phyloP scores from a whole-genome alignment of 139 green algal genomes.

The Coelastrella sp. region DNA sequence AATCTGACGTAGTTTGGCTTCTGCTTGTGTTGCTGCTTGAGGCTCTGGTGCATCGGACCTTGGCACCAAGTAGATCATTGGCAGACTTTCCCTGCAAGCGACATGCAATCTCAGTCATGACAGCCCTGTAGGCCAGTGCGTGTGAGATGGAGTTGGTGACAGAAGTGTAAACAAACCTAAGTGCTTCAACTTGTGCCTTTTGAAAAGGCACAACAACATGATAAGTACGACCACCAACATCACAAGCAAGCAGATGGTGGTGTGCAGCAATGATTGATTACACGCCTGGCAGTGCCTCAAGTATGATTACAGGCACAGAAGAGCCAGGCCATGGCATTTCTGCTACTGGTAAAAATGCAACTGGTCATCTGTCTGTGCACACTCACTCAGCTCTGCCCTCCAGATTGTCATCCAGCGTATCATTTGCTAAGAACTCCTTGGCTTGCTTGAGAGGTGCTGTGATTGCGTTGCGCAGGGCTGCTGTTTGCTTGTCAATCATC shows the following conservation, averaged over 20 bases:
- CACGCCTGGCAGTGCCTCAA: too few species aligned
- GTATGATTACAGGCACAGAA: neutral
- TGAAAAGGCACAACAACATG: too few species aligned
- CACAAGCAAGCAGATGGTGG: too few species aligned
- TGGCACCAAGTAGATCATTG: neutral
- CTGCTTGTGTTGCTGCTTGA: too few species aligned
- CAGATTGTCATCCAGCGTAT: neutral
- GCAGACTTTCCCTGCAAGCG: neutral
- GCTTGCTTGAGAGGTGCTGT: conserved; percentile 26
- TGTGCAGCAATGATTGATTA: too few species aligned
- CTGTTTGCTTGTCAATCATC: conserved; percentile 40
- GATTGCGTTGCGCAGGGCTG: conserved; percentile 26
- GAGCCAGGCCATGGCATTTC: neutral
- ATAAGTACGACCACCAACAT: too few species aligned
- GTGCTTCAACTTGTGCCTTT: too few species aligned
- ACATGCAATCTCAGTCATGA: too few species aligned
- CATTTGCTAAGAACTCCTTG: conserved; percentile 20
- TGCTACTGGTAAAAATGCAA: neutral
- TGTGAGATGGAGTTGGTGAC: neutral
- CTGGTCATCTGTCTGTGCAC: neutral
- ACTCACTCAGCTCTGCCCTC: neutral
- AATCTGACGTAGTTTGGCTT: too few species aligned
- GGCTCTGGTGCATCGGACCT: too few species aligned
- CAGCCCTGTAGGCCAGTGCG: too few species aligned
- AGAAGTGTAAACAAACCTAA: neutral